Evolutionary conservation across 164 flowering plant genomes (phyloP).

Genomic region (Dillenia turbinata): DNA sequence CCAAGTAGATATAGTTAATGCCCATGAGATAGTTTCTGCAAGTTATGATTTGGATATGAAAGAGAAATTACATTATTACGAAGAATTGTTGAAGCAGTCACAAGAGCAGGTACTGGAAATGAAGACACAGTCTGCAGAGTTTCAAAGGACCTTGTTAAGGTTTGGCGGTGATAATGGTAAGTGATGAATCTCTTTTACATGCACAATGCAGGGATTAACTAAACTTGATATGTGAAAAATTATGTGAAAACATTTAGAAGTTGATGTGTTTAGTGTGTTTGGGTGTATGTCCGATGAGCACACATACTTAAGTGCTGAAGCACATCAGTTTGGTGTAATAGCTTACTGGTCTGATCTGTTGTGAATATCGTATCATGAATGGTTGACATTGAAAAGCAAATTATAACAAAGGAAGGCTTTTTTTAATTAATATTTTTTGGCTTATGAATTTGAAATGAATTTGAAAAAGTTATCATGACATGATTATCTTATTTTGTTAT

Average conservation of each 20-base stretch:
- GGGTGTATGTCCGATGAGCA: too few species aligned
- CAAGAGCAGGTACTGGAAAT: slow-evolving; percentile 54
- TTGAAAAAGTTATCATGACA: neutral
- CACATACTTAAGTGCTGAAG: too few species aligned
- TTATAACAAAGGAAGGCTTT: neutral
- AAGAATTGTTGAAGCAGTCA: slow-evolving; percentile 58
- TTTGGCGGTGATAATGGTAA: slow-evolving; percentile 37
- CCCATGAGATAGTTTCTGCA: slow-evolving; percentile 35
- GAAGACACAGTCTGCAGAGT: slow-evolving; percentile 47
- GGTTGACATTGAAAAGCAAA: too few species aligned
- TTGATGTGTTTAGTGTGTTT: too few species aligned
- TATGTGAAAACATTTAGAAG: neutral
- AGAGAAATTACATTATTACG: slow-evolving; percentile 57
- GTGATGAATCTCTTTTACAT: slow-evolving; percentile 10
- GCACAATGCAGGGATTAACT: neutral
- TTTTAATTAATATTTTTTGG: too few species aligned
- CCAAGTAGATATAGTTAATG: slow-evolving; percentile 38
- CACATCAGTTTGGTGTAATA: too few species aligned
- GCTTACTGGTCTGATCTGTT: too few species aligned
- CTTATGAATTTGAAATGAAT: too few species aligned
- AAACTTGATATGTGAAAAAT: neutral
- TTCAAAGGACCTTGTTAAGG: slow-evolving; percentile 36
- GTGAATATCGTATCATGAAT: too few species aligned
- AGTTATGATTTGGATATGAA: slow-evolving; percentile 30
- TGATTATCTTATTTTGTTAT: slow-evolving; percentile 10